Evolutionary conservation across 73 alveolate genomes (phyloP), one percentile per base, ranked within the genome.

Genomic region (Blepharisma stoltei): DNA sequence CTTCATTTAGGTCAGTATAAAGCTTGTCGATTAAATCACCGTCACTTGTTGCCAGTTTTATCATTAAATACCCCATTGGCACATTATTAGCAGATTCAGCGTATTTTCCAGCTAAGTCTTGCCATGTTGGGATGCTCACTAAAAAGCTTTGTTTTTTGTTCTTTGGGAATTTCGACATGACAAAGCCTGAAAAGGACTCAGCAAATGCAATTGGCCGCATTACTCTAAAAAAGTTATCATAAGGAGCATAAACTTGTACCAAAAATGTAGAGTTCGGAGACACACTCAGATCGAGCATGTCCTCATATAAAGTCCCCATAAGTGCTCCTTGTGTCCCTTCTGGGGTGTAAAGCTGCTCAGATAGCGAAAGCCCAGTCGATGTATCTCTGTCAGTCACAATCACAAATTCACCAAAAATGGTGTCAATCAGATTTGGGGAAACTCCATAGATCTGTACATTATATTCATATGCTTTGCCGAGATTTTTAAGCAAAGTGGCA

Each of bases 351-450:
- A 55, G 71, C 47, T 55, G 20, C n/a, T 55, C 71, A 11, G 27
- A 23, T 6, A 55, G 71, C n/a, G 71, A 55, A 43, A 14, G 27
- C 47, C 27, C 71, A 11, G 27, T 23, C 6, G 41, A 11, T 0
- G 27, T 7, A 4, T 11, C 71, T 11, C 71, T 0, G 4, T 7
- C 71, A 0, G 27, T 6, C 71, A 7, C 41, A 7, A 6, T 37
- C n/a, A 55, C 14, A 6, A 8, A 7, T 11, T 55, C 27, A 37
- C 47, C 8, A 43, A 6, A 11, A 11, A 43, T 27, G 18, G 86
- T 71, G 45, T 82, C 88, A 65, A 86, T 77, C 6, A 77, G 6
- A 21, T 70, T 38, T 4, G 94, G 94, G 5, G 82, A 49, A 6
- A 86, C 85, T 8, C 88, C 94, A 43, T 70, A 44, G 21, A 81